Evolutionary conservation across 495 filamentous ascomycete species (phyloP).

Genomic region (Penicillium taxi): DNA sequence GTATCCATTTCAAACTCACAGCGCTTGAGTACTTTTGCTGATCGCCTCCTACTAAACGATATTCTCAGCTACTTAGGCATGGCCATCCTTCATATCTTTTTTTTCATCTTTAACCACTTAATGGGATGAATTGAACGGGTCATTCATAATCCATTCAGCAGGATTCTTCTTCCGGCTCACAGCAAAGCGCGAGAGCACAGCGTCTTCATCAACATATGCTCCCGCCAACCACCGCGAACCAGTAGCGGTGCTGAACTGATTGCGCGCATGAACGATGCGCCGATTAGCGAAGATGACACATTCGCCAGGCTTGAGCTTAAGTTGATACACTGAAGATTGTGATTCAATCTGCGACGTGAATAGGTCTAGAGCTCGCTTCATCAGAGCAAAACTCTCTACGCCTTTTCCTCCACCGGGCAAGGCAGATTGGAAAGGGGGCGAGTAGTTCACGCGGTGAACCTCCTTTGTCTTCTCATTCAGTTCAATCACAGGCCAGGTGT

Average conservation of each 20-base stretch:
- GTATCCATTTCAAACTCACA: no score
- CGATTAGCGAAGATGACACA: constrained; percentile 84
- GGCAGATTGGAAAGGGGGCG: constrained; percentile 59
- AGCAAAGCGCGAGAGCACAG: constrained; percentile 45
- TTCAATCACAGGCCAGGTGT: constrained; percentile 47
- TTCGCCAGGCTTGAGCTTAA: constrained; percentile 67
- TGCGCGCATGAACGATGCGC: constrained; percentile 68
- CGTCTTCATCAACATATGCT: constrained; percentile 70
- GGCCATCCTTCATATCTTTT: no score
- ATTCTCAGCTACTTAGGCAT: no score
- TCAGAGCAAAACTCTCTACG: not conserved
- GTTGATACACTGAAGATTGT: constrained; percentile 49
- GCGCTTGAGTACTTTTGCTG: no score
- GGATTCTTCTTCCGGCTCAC: constrained; percentile 21
- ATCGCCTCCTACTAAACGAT: no score
- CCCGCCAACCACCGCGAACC: constrained; percentile 74
- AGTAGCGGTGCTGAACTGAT: constrained; percentile 51
- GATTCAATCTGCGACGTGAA: constrained; percentile 13
- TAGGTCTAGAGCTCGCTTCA: constrained; percentile 30
- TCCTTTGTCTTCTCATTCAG: constrained; percentile 13
- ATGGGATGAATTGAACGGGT: constrained; percentile 1
- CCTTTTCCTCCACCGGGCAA: constrained; percentile 17
- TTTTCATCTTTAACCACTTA: no score
- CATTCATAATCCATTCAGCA: constrained; percentile 8
- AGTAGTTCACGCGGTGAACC: constrained; percentile 53